These are phyloP conservation scores for Pythium volutum DNA, from an alignment of 352 stramenopile species.

Conservation along the genomic window DNA sequence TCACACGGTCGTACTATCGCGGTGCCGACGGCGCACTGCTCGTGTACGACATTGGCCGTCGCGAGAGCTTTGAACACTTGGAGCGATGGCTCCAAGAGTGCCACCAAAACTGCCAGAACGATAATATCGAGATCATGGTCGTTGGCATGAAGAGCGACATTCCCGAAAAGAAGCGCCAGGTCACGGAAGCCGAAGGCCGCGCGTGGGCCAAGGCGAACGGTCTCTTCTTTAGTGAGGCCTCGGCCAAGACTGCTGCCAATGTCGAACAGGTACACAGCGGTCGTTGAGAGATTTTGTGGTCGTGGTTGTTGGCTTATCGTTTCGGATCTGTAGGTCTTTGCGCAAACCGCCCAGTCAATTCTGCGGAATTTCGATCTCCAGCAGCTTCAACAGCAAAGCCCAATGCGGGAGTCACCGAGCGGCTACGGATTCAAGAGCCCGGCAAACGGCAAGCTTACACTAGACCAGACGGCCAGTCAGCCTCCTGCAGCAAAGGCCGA, in stretches of 20 bases:
- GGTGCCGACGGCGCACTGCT: constrained; percentile 84
- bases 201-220: constrained; percentile 56
- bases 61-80: constrained; percentile 78
- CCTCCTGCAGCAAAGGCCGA: background rate
- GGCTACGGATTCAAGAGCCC: background rate
- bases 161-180: constrained; percentile 44
- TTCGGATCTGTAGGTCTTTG: constrained; percentile 42
- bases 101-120: constrained; percentile 83
- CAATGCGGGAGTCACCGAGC: background rate
- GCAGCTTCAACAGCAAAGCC: constrained; percentile 49
- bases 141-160: constrained; percentile 86
- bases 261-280: constrained; percentile 56
- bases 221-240: constrained; percentile 85
- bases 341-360: constrained; percentile 68
- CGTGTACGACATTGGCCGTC: constrained; percentile 82
- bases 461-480: background rate
- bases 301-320: background rate
- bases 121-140: constrained; percentile 82
- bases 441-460: constrained; percentile 1
- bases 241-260: constrained; percentile 76
- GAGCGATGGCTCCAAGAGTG: constrained; percentile 79
- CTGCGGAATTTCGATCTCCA: constrained; percentile 75
- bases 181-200: constrained; percentile 65
- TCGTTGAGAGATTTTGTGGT: background rate
- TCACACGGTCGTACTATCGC: constrained; percentile 89